phyloP scores from a whole-genome alignment of 2,329 filamentous ascomycete genomes.

The Paraconiothyrium sp. region DNA sequence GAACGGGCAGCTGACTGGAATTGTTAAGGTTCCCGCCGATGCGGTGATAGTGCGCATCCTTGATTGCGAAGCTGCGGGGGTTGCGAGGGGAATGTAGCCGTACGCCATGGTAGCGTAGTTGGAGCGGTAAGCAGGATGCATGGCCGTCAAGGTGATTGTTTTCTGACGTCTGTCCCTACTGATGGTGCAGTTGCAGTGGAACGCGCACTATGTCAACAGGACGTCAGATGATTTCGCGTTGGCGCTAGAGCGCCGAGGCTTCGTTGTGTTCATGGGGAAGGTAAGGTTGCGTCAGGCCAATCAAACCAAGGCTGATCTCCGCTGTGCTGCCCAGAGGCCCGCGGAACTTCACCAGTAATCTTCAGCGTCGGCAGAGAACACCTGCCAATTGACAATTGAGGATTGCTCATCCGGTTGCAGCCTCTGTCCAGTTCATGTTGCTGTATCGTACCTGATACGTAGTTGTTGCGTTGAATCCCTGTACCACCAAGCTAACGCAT shows the following conservation, averaged over 20 bases:
- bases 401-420: no score
- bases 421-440: no score
- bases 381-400: no score
- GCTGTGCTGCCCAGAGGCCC: no score
- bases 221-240: not conserved
- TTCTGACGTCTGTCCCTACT: constrained; percentile 24
- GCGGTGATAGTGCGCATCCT: constrained; percentile 63
- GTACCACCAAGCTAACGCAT: no score
- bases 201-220: not conserved
- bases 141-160: constrained; percentile 28
- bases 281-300: not conserved
- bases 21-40: constrained; percentile 63
- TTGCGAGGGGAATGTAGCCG: constrained; percentile 57
- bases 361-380: no score
- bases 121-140: not conserved
- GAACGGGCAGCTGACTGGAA: constrained; percentile 59
- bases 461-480: no score
- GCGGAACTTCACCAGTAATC: no score
- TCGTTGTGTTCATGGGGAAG: not conserved
- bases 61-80: constrained; percentile 61
- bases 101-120: constrained; percentile 20
- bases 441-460: no score
- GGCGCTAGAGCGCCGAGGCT: not conserved
- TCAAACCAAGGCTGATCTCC: no score
- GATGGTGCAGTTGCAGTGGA: not conserved